These are phyloP conservation scores for Fusarium sp. DNA, from an alignment of 2,329 filamentous ascomycete genomes.

Conservation along the genomic window DNA sequence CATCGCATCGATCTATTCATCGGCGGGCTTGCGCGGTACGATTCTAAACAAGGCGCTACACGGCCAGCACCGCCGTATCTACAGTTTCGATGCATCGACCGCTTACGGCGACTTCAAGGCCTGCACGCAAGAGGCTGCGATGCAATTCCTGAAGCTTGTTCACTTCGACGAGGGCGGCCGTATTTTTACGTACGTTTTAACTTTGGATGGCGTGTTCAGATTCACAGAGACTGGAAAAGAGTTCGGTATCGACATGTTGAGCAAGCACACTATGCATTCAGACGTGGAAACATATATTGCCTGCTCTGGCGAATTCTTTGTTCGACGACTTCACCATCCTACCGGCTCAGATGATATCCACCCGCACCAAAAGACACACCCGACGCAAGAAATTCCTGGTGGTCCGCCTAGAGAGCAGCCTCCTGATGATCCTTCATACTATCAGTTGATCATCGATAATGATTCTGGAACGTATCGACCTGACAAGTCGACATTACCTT, in stretches of 20 bases:
- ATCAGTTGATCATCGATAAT: conserved; percentile 94
- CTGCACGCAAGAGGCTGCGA: conserved; percentile 75
- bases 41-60: conserved; percentile 87
- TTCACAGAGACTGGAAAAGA: conserved; percentile 97
- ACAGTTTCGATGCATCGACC: conserved; percentile 85
- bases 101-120: conserved; percentile 75
- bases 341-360: conserved; percentile 57
- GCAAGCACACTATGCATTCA: conserved; percentile 97
- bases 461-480: conserved; percentile 94
- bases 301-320: conserved; percentile 92
- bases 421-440: conserved; percentile 65
- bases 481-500: conserved; percentile 78
- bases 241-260: conserved; percentile 91
- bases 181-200: conserved; percentile 92
- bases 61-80: conserved; percentile 88
- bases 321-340: conserved; percentile 72
- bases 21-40: conserved; percentile 79
- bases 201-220: conserved; percentile 84
- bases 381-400: conserved; percentile 56
- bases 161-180: conserved; percentile 88
- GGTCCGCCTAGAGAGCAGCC: conserved; percentile 59
- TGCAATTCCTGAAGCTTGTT: conserved; percentile 85
- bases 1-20: conserved; percentile 88
- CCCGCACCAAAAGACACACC: conserved; percentile 62
- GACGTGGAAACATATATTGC: conserved; percentile 92